Evolutionary conservation across 2,329 filamentous ascomycete species (phyloP), one percentile per base, ranked within the genome.

Genomic region (Fusarium longipes): DNA sequence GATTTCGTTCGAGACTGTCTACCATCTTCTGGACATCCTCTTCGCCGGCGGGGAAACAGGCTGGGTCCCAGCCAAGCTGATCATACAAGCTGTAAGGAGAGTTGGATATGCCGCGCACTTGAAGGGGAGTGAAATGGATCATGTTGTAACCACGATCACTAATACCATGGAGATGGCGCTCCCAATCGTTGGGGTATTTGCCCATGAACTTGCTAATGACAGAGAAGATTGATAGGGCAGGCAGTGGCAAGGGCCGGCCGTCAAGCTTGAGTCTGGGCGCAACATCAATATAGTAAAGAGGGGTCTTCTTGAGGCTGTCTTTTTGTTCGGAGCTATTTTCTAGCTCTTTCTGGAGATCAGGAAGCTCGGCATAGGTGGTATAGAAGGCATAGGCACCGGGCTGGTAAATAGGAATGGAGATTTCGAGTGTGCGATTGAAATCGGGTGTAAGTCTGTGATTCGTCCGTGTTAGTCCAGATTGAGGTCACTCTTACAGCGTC

Each of bases 181-280:
- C 89, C 94, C 95, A 99, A 74, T 97, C 92, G 17, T 84, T 84
- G 0, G 95, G 93, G 75, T 96, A 97, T 75, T 90, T 89, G 65
- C 96, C 96, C 93, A 99, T 96, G 81, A 97, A 97, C 80, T 99
- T 99, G 76, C 95, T 97, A 66, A 99, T 92, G 56, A 95, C 86
- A 12, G 96, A 98, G 80, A 97, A 97, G 69, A 97, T 87, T 15
- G 93, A 96, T 48, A 99, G 83, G 1, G 95, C 93, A 70, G 96
- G 89, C 71, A 98, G 84, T 2, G 96, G 94, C 71, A 99, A 80
- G 11, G 88, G 86, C 44, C 88, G 83, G 55, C 90, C 89, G 54
- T 93, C 90, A 57, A 98, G 86, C 12, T 85, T 87, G 70, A 99
- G 84, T 29, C 86, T 86, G 1, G 96, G 96, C 18, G 92, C 91